Evolutionary conservation across 495 filamentous ascomycete genomes (phyloP).

Genomic region (Sporormia fimetaria): DNA sequence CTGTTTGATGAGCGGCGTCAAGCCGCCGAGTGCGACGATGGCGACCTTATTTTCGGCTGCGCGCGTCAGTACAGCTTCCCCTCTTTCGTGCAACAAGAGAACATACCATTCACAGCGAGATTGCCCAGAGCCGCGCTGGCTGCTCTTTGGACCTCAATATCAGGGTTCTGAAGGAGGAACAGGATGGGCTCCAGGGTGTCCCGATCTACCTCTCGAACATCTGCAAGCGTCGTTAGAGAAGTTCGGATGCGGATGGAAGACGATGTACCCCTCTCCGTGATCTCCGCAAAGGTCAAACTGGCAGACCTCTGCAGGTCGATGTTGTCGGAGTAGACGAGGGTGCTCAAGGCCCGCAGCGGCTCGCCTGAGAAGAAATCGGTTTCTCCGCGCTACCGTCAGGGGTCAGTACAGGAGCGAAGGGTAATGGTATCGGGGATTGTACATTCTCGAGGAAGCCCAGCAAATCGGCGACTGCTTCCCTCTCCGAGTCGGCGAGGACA

Average conservation of each 20-base stretch:
- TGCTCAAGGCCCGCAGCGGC: constrained; percentile 87
- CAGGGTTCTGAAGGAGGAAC: constrained; percentile 83
- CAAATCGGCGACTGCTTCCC: constrained; percentile 93
- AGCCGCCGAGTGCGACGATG: constrained; percentile 83
- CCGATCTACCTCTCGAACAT: constrained; percentile 91
- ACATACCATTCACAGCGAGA: constrained; percentile 88
- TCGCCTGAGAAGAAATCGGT: constrained; percentile 98
- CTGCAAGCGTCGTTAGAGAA: constrained; percentile 38
- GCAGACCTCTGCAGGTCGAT: constrained; percentile 96
- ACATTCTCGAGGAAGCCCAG: constrained; percentile 95
- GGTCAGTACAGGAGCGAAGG: constrained; percentile 8
- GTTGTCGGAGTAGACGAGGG: constrained; percentile 95
- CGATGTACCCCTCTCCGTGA: constrained; percentile 81
- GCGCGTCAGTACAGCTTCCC: constrained; percentile 36
- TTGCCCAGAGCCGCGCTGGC: constrained; percentile 95
- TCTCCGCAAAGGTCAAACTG: constrained; percentile 96
- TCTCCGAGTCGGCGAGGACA: constrained; percentile 87
- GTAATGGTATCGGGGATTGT: constrained; percentile 25
- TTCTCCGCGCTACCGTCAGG: constrained; percentile 60
- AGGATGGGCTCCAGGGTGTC: constrained; percentile 93
- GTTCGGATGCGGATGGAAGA: not conserved
- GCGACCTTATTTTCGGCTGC: constrained; percentile 95
- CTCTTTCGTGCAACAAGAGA: constrained; percentile 1
- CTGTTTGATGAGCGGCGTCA: constrained; percentile 86
- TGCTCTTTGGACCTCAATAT: constrained; percentile 94